phyloP scores from a whole-genome alignment of 2,329 filamentous ascomycete species.

The Apiospora hydei region DNA sequence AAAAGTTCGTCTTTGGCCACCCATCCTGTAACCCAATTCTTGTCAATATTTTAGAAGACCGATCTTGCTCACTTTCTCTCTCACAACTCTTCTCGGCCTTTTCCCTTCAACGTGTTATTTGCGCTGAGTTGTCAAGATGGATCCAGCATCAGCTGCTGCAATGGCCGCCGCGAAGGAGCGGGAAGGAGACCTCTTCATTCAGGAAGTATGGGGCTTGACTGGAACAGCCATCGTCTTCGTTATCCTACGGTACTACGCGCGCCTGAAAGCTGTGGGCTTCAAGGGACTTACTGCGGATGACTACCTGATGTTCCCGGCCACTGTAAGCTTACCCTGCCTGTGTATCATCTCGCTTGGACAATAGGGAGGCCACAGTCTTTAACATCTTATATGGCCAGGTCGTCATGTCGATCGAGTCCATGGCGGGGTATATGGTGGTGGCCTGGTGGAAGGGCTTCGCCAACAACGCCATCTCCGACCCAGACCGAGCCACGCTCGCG shows the following conservation, averaged over 20 bases:
- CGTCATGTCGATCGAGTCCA: constrained; percentile 36
- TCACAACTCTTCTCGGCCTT: background rate
- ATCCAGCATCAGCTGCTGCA: constrained; percentile 2
- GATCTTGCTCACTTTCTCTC: too few relatives aligned
- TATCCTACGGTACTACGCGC: constrained; percentile 35
- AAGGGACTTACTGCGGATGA: constrained; percentile 34
- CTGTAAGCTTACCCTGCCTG: constrained; percentile 29
- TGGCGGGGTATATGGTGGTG: constrained; percentile 37
- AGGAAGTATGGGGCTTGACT: constrained; percentile 38
- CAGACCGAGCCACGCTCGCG: constrained; percentile 31
- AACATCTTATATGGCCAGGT: constrained; percentile 27
- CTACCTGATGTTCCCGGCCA: constrained; percentile 33
- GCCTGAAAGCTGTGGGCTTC: constrained; percentile 32
- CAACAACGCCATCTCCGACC: constrained; percentile 37
- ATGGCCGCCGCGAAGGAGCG: constrained; percentile 22
- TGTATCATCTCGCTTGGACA: background rate
- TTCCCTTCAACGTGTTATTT: too few relatives aligned
- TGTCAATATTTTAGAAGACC: background rate
- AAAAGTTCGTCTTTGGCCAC: background rate
- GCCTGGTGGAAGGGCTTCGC: constrained; percentile 37
- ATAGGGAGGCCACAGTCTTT: too few relatives aligned
- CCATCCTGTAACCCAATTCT: background rate
- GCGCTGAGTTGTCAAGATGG: background rate
- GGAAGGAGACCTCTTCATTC: constrained; percentile 30
- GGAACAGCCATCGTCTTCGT: constrained; percentile 35